These are phyloP conservation scores for Nicotiana benthamiana DNA, from an alignment of 257 asterid genomes.

Conservation along the genomic window DNA sequence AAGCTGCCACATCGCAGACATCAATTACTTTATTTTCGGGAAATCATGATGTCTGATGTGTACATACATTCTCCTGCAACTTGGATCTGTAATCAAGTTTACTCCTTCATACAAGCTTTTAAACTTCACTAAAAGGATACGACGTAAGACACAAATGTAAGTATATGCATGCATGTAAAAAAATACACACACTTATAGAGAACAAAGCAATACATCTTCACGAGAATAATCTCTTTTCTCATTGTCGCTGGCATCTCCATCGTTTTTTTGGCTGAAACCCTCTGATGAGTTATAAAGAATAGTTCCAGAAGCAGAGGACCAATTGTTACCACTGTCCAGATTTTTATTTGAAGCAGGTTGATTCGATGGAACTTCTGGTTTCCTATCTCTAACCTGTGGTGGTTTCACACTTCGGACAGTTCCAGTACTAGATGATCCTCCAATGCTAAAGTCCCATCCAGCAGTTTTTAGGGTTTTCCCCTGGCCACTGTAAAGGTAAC, in stretches of 20 bases:
- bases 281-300: conserved; percentile 36
- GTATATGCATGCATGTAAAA: background rate
- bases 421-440: conserved; percentile 69
- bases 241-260: conserved; percentile 24
- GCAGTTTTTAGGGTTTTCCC: conserved; percentile 50
- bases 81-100: background rate
- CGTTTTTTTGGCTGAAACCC: conserved; percentile 36
- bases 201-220: conserved; percentile 58
- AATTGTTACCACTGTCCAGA: conserved; percentile 45
- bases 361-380: conserved; percentile 51
- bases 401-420: conserved; percentile 85
- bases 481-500: conserved; percentile 46
- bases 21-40: background rate
- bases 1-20: background rate
- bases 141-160: background rate
- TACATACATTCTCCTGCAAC: background rate
- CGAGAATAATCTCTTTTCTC: conserved; percentile 38
- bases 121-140: background rate
- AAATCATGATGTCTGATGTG: background rate
- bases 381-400: conserved; percentile 84
- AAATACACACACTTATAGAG: conserved; percentile 2
- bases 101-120: conserved; percentile 3
- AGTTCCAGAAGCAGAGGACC: conserved; percentile 67
- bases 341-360: conserved; percentile 47
- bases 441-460: conserved; percentile 98